A percentile compares a stretch with the other conserved stretches of the same genome.
Conservation (phyloP, 306 rosid species). For the barrel medic (Medicago truncatula) region DNA sequence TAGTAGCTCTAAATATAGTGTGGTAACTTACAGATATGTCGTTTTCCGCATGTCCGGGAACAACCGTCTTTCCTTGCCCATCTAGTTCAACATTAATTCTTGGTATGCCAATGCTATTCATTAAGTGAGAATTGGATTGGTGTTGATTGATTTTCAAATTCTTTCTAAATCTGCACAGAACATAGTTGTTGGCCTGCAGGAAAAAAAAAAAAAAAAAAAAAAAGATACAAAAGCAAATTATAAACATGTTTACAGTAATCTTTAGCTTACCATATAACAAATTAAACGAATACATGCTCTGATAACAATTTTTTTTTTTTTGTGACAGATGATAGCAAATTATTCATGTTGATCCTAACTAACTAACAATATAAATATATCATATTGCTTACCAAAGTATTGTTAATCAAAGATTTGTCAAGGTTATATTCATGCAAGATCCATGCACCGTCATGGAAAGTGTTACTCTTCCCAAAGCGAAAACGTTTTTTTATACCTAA, state of each 20-base stretch:
- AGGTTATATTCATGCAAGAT: constrained; percentile 35
- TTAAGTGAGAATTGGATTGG: background rate
- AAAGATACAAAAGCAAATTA: background rate
- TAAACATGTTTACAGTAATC: background rate
- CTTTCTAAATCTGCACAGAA: constrained; percentile 32
- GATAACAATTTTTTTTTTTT: no score
- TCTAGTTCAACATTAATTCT: background rate
- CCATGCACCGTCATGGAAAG: background rate
- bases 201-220: background rate
- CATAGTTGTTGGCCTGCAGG: constrained; percentile 14
- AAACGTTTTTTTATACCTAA: background rate
- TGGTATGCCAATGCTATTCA: background rate
- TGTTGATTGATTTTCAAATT: background rate
- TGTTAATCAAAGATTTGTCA: background rate
- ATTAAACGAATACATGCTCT: no score
- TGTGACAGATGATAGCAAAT: no score
- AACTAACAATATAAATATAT: no score
- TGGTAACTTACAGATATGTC: background rate
- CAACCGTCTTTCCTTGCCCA: background rate
- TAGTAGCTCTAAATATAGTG: background rate
- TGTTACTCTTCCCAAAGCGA: constrained; percentile 33
- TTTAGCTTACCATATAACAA: no score
- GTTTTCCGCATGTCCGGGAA: background rate
- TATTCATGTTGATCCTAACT: no score
- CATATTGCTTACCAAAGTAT: background rate